Evolutionary conservation across 805 yeast species (phyloP), one percentile per base, ranked within the genome.

Genomic region (Candida tibetensis): DNA sequence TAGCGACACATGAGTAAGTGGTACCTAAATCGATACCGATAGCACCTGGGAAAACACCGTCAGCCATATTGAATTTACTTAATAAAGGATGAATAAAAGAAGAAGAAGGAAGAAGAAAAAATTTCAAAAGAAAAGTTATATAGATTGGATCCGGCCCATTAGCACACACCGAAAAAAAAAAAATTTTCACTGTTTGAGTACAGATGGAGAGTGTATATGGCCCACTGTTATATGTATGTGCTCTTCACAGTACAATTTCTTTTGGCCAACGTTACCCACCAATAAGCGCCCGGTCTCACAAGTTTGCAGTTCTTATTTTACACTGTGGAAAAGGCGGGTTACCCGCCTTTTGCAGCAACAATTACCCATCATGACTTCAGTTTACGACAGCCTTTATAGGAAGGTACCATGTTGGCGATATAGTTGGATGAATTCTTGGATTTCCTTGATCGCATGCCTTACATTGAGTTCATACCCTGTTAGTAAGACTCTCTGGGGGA

Each of bases 31-130:
- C 74, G 66, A 69, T 69, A 67, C 74, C 74, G 58, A 69, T 69
- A 65, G 73, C 73, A 85, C 97, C 97, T 82, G 90, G 93, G 84
- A 85, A 89, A 77, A 89, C 93, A 84, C 96, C 96, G 81, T 89
- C 96, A 83, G 90, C 86, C 90, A 83, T 83, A 72, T 72, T 74
- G 53, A 37, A 37, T 30, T 40, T 30, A 41, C 31, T 37, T 36
- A 30, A 32, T 34, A 23, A 32, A 37, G 36, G 44, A 32, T 30
- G 34, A 39, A 28, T 23, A 41, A 23, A 36, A 40, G 30, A 29
- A 28, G 39, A 36, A 28, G 34, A 29, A 37, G 33, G 18, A 35
- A 28, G 36, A 40, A 37, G 44, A 37, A 40, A 21, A 21, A 32
- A 34, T 21, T 36, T 39, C 32, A 22, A 35, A 31, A 28, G 29